A percentile compares a stretch with the other conserved stretches of the same genome.
phyloP scores from a whole-genome alignment of 1,139 yeast genomes.

The Sugiyamaella paludigena region DNA sequence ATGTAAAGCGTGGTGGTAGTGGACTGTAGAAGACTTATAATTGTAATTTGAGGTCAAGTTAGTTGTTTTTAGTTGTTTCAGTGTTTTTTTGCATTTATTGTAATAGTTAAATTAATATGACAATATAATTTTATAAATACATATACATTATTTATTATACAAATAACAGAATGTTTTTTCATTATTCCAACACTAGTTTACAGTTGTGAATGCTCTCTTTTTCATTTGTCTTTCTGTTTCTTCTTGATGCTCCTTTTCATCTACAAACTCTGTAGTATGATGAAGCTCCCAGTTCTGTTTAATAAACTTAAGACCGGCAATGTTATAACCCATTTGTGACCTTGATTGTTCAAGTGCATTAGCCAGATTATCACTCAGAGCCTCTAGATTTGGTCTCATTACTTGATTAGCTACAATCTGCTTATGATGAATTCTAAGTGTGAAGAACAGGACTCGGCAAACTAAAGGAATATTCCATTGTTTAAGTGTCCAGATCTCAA shows the following conservation, averaged over 20 bases:
- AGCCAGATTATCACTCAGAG: constrained; percentile 36
- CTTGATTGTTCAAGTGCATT: constrained; percentile 51
- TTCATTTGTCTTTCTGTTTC: constrained; percentile 54
- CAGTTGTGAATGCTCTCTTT: constrained; percentile 60
- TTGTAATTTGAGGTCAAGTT: constrained; percentile 4
- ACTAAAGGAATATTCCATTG: constrained; percentile 57
- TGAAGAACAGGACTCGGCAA: constrained; percentile 70
- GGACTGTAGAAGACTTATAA: not conserved
- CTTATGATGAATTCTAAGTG: constrained; percentile 68
- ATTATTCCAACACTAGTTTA: constrained; percentile 8
- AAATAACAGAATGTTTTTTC: not conserved
- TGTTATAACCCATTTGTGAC: constrained; percentile 75
- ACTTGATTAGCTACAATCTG: constrained; percentile 50
- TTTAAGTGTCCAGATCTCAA: constrained; percentile 69
- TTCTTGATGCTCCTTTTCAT: constrained; percentile 59
- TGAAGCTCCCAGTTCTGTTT: constrained; percentile 75
- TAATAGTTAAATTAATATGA: too few relatives aligned
- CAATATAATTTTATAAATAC: too few relatives aligned
- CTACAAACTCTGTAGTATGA: constrained; percentile 73
- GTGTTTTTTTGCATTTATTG: not conserved
- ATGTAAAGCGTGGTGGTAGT: constrained; percentile 18
- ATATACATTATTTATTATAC: too few relatives aligned
- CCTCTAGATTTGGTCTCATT: constrained; percentile 39
- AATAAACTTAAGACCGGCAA: constrained; percentile 74
- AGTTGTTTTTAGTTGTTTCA: not conserved